Conservation (phyloP, 306 rosid species). For the Oemleria cerasiformis region DNA sequence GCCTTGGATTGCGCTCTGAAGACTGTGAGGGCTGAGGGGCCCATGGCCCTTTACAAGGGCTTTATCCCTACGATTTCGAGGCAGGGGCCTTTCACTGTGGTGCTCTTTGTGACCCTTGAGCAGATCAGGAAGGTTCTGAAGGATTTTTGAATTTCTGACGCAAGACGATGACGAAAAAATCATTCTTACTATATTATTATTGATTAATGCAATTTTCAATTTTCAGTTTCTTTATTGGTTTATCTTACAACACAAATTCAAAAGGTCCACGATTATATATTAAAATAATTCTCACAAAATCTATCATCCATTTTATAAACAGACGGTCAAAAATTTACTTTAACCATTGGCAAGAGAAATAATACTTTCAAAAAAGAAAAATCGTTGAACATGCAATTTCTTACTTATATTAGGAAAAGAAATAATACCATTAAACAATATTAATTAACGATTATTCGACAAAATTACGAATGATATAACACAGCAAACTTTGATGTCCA, state of each 20-base stretch:
- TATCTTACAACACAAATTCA: too few species aligned
- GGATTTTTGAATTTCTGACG: slow-evolving; percentile 29
- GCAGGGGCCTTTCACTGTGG: slow-evolving; percentile 88
- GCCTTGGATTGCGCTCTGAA: slow-evolving; percentile 75
- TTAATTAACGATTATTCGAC: too few species aligned
- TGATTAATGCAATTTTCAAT: neutral
- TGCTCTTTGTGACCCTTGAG: slow-evolving; percentile 80
- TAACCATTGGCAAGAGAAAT: too few species aligned
- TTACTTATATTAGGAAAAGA: too few species aligned
- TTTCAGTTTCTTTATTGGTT: neutral
- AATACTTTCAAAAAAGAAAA: too few species aligned
- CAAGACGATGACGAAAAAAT: slow-evolving; percentile 16
- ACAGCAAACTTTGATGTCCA: neutral
- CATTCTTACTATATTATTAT: neutral
- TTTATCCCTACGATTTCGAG: slow-evolving; percentile 78
- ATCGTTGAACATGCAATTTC: too few species aligned
- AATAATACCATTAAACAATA: too few species aligned
- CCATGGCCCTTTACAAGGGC: slow-evolving; percentile 81
- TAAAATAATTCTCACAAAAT: too few species aligned
- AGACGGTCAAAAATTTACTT: too few species aligned
- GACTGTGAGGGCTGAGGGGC: slow-evolving; percentile 74
- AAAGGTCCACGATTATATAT: too few species aligned
- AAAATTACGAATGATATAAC: too few species aligned
- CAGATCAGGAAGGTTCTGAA: slow-evolving; percentile 67
- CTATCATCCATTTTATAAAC: too few species aligned